Evolutionary conservation across 139 green algal genomes (phyloP).

Genomic region (Chlorella sorokiniana): DNA sequence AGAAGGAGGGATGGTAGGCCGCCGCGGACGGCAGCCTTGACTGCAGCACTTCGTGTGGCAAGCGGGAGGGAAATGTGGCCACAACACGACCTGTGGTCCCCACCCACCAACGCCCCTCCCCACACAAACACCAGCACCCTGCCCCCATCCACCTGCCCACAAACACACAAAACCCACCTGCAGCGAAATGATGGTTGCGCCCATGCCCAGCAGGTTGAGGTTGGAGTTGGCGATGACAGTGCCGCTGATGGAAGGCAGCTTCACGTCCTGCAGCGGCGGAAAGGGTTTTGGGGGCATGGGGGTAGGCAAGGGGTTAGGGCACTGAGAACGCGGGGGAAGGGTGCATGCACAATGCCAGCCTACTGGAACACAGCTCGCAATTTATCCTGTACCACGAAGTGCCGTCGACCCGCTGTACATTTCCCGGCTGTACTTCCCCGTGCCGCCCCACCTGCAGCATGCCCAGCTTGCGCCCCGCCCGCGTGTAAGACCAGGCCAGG

Average conservation of each 20-base stretch:
- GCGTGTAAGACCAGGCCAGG: constrained; percentile 60
- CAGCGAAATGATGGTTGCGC: constrained; percentile 80
- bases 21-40: too few relatives aligned
- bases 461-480: constrained; percentile 37
- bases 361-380: not conserved
- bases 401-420: too few relatives aligned
- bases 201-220: constrained; percentile 87
- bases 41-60: too few relatives aligned
- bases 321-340: too few relatives aligned
- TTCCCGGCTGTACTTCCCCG: too few relatives aligned
- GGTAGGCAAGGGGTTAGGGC: not conserved
- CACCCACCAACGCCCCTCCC: not conserved
- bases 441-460: constrained; percentile 24
- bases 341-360: too few relatives aligned
- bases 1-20: not conserved
- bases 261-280: constrained; percentile 37
- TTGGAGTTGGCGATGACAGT: constrained; percentile 70
- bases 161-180: constrained; percentile 52
- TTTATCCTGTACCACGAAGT: too few relatives aligned
- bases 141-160: too few relatives aligned
- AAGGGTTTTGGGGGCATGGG: not conserved
- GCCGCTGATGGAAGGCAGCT: constrained; percentile 45
- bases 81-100: too few relatives aligned
- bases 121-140: not conserved
- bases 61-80: too few relatives aligned